These are phyloP conservation scores for Tulasnella sp. DNA, from an alignment of 768 basidiomycete species.

Conservation along the genomic window DNA sequence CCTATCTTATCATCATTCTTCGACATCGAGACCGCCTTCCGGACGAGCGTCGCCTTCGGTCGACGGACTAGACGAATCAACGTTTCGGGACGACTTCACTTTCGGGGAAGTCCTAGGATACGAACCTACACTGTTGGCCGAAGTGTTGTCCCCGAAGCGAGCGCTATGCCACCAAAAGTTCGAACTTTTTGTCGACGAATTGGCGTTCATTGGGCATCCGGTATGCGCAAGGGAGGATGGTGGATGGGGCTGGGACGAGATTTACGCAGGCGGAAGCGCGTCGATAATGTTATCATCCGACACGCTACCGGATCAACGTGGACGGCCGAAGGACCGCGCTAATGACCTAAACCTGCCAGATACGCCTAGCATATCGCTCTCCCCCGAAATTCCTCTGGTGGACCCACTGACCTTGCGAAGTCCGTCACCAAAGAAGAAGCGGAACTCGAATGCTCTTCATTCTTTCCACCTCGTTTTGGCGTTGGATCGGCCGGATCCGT, in stretches of 20 bases:
- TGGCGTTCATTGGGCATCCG: slow-evolving; percentile 94
- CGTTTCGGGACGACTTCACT: slow-evolving; percentile 37
- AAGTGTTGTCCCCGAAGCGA: slow-evolving; percentile 72
- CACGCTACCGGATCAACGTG: slow-evolving; percentile 32
- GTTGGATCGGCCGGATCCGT: slow-evolving; percentile 87
- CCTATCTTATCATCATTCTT: slow-evolving; percentile 49
- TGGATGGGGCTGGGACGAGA: slow-evolving; percentile 59
- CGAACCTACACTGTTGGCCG: slow-evolving; percentile 77
- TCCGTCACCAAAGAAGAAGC: slow-evolving; percentile 27
- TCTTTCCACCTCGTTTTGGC: slow-evolving; percentile 84
- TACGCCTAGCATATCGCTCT: slow-evolving; percentile 11
- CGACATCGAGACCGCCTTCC: slow-evolving; percentile 51
- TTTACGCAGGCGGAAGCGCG: slow-evolving; percentile 40
- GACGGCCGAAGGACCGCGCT: slow-evolving; percentile 28
- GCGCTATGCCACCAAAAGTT: slow-evolving; percentile 93
- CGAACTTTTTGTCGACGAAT: slow-evolving; percentile 86
- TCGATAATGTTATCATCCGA: slow-evolving; percentile 34
- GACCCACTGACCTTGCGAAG: not conserved
- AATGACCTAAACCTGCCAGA: not conserved
- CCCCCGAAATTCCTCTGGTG: slow-evolving; percentile 19
- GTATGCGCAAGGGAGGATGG: slow-evolving; percentile 78
- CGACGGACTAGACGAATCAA: slow-evolving; percentile 47
- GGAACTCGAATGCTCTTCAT: slow-evolving; percentile 55
- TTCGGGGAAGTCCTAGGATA: slow-evolving; percentile 69
- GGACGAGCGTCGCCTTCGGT: slow-evolving; percentile 58